Percentiles rank a stretch among this genome's conserved stretches.
These are phyloP conservation scores for Escallonia rubra DNA, from an alignment of 129 eudicot species.

Conservation along the genomic window DNA sequence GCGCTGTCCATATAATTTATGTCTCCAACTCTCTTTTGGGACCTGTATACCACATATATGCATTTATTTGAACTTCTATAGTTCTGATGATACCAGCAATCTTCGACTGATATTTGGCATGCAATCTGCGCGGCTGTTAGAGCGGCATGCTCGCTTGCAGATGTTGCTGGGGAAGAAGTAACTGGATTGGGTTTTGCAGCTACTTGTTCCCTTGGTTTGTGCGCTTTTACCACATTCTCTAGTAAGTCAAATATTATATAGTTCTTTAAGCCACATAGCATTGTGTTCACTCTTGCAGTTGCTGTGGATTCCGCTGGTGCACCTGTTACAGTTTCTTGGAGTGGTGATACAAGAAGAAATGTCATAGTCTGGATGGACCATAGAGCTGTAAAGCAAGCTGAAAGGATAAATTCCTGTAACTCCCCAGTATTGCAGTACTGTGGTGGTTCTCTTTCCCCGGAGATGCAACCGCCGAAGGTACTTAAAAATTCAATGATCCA, in stretches of 20 bases:
- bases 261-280: no score
- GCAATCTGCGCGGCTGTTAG: constrained; percentile 94
- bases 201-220: constrained; percentile 95
- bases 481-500: not conserved
- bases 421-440: constrained; percentile 94
- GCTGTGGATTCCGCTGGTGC: constrained; percentile 92
- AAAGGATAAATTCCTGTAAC: constrained; percentile 77
- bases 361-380: constrained; percentile 99
- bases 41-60: no score
- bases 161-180: constrained; percentile 74
- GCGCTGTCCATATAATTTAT: no score
- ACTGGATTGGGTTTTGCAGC: constrained; percentile 93
- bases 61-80: not conserved
- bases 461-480: constrained; percentile 99
- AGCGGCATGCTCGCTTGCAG: constrained; percentile 67
- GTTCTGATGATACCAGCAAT: constrained; percentile 62
- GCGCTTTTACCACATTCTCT: not conserved
- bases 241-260: no score
- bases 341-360: constrained; percentile 93
- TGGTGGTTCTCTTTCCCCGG: constrained; percentile 97
- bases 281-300: constrained; percentile 45
- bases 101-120: constrained; percentile 99
- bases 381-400: constrained; percentile 98
- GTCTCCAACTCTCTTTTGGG: no score
- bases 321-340: constrained; percentile 95